Evolutionary conservation across 139 green algal genomes (phyloP), one percentile per base, ranked within the genome.

Genomic region (Chlorella sorokiniana): DNA sequence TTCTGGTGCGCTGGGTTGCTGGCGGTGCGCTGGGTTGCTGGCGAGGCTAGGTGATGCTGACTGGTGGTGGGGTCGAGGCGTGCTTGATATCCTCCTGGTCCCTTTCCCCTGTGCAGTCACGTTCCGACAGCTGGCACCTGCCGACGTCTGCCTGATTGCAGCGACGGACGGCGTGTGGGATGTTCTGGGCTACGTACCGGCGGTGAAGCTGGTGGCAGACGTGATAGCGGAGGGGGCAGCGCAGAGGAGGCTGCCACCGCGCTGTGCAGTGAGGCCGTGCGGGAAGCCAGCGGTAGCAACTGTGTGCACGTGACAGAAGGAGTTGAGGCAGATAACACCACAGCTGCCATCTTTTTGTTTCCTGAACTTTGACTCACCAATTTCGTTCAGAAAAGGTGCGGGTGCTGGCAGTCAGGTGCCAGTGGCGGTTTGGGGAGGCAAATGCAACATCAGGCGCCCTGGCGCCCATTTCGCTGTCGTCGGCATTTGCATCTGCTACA

Each of bases 101-200:
- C 68, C 11, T 3, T 27, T 61, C n/a, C 6, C 4, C 42, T 8
- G 10, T 52, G 59, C 63, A 33, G 83, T 94, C 25, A 64, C 63
- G 18, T 38, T 83, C 18, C 38, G 84, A 29, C 25, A 70, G 42
- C 38, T 92, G 33, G 29, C 54, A 23, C 69, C 59, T 0, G 40
- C 85, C 5, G 79, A 93, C 64, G 83, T 87, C 25, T 94, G 91
- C 81, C 65, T 94, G 73, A 84, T 94, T 37, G 41, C 91, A 14
- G 91, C 91, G 5, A 89, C 86, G 0, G 91, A 94, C 48, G 91
- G 91, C 10, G 82, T 94, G 27, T 95, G 91, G 91, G 91, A 95
- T 52, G 86, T 75, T 23, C 44, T 82, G 44, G 65, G 75, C 27
- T 40, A 83, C 0, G 33, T 61, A 0, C 86, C 92, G 74, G 91